Conservation (phyloP, 176 grass and related monocot species). For the Poa annua region DNA sequence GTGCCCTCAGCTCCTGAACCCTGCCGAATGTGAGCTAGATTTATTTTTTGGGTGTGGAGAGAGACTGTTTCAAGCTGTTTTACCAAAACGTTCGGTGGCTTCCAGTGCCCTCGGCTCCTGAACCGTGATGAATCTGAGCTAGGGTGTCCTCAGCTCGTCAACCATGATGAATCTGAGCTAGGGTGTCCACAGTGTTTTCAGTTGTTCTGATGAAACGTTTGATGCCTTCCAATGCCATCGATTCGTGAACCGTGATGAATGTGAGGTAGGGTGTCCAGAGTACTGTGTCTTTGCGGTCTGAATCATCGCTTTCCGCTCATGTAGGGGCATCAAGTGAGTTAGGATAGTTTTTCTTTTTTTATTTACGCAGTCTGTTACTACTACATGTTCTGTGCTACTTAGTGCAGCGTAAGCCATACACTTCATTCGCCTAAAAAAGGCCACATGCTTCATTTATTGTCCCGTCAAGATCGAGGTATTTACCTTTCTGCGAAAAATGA, state of each 20-base stretch:
- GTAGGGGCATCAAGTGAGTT: not conserved
- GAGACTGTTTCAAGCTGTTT: not conserved
- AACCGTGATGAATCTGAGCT: not conserved
- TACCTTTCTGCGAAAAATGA: not conserved
- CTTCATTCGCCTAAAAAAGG: not conserved
- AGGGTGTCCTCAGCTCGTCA: not conserved
- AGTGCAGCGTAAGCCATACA: not conserved
- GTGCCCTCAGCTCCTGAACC: not conserved
- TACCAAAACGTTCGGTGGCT: not conserved
- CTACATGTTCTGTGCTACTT: not conserved
- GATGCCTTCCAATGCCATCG: not conserved
- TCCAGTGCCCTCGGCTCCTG: not conserved
- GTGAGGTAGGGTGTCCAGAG: not conserved
- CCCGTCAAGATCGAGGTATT: not conserved
- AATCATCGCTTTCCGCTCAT: not conserved
- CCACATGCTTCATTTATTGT: constrained; percentile 3
- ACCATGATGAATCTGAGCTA: not conserved
- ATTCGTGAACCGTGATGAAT: not conserved
- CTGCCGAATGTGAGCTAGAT: not conserved
- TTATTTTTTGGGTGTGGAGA: not conserved
- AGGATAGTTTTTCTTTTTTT: not conserved
- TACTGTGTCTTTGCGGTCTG: not conserved
- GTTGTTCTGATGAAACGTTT: not conserved
- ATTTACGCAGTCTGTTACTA: not conserved
- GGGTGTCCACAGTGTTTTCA: not conserved